A percentile compares a stretch with the other conserved stretches of the same genome.
phyloP scores from a whole-genome alignment of 2,329 filamentous ascomycete species.

The Cercospora sojina region DNA sequence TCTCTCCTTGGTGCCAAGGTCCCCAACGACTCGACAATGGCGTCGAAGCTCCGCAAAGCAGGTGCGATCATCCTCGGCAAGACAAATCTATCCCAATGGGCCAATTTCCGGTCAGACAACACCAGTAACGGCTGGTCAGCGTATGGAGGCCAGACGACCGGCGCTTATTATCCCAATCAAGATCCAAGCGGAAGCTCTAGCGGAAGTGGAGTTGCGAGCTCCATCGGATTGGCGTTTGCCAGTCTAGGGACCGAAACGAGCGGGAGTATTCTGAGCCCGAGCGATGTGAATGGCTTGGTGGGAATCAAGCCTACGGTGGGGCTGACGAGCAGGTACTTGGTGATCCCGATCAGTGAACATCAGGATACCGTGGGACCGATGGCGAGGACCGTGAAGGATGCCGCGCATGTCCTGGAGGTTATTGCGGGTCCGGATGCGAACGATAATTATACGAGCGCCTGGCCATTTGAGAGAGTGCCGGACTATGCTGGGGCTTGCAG shows the following conservation, averaged over 20 bases:
- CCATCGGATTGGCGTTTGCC: constrained; percentile 60
- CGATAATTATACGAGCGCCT: constrained; percentile 60
- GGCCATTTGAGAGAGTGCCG: constrained; percentile 56
- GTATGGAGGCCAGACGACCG: constrained; percentile 61
- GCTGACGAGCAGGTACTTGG: constrained; percentile 60
- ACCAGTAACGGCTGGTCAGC: constrained; percentile 64
- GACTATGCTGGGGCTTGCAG: constrained; percentile 62
- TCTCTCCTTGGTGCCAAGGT: constrained; percentile 60
- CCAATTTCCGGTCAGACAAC: constrained; percentile 60
- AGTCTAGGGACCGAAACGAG: constrained; percentile 62
- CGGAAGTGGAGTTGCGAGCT: constrained; percentile 61
- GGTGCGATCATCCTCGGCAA: constrained; percentile 67
- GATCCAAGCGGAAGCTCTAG: constrained; percentile 63
- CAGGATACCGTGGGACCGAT: constrained; percentile 60
- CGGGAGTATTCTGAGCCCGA: constrained; percentile 63
- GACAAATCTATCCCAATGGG: constrained; percentile 64
- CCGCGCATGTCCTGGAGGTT: constrained; percentile 56
- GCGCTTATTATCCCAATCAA: constrained; percentile 60
- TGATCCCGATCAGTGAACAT: constrained; percentile 63
- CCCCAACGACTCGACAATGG: constrained; percentile 58
- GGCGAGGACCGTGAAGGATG: constrained; percentile 59
- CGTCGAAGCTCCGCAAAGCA: constrained; percentile 58
- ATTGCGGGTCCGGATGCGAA: constrained; percentile 57
- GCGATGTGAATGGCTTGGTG: constrained; percentile 59
- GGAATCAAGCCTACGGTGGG: constrained; percentile 69